These are phyloP conservation scores for Coemansia aciculifera DNA, from an alignment of 192 early-diverging fungal genomes.

Conservation along the genomic window DNA sequence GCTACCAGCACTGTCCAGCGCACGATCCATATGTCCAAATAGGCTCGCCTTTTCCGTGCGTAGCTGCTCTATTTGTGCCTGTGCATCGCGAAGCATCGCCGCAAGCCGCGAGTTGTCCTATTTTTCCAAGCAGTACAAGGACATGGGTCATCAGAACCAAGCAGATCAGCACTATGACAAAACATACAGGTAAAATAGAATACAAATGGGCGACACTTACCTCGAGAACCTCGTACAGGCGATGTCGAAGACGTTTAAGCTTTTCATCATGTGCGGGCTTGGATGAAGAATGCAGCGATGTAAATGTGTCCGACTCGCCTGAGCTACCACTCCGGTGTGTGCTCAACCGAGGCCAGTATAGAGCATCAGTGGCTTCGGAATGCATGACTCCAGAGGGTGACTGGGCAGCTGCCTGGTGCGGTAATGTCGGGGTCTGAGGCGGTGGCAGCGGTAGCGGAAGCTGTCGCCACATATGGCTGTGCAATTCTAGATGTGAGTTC, in stretches of 20 bases:
- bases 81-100: conserved; percentile 25
- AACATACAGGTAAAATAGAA: neutral
- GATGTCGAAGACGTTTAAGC: conserved; percentile 22
- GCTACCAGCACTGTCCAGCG: neutral
- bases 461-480: neutral
- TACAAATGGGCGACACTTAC: conserved; percentile 7
- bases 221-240: conserved; percentile 33
- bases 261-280: conserved; percentile 6
- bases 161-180: neutral
- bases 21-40: neutral
- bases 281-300: neutral
- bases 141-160: neutral
- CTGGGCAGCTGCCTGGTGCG: neutral
- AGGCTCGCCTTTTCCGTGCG: conserved; percentile 10
- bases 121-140: neutral
- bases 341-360: neutral
- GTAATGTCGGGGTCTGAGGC: neutral
- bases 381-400: neutral
- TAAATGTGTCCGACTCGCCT: neutral
- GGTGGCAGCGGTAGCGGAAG: neutral
- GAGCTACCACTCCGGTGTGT: neutral
- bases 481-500: neutral
- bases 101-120: conserved; percentile 38
- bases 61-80: conserved; percentile 21
- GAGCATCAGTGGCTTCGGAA: neutral